Conservation (phyloP, 2,329 filamentous ascomycete genomes). For the Microcyclospora tardicrescens region DNA sequence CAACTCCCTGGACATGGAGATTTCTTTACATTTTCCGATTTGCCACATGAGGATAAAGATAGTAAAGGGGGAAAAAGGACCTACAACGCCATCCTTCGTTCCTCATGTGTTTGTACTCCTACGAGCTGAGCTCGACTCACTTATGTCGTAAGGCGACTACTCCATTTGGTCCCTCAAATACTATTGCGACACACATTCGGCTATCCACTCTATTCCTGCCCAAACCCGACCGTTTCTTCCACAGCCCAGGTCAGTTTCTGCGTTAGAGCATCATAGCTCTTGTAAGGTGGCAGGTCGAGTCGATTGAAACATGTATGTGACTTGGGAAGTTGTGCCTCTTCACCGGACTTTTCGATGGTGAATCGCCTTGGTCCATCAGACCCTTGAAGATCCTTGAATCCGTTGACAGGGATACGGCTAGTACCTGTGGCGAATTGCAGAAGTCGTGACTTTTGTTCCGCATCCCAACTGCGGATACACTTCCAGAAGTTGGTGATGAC, state of each 20-base stretch:
- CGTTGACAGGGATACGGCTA: conserved; percentile 94
- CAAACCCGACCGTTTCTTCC: conserved; percentile 97
- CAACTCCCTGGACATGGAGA: too few relatives aligned
- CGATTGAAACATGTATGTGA: conserved; percentile 99
- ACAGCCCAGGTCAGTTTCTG: conserved; percentile 91
- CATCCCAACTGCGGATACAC: conserved; percentile 90
- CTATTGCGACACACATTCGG: too few relatives aligned
- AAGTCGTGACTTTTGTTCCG: conserved; percentile 92
- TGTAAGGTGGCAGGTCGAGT: conserved; percentile 87
- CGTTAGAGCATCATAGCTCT: conserved; percentile 70
- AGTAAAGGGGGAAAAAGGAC: too few relatives aligned
- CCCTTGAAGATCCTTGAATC: conserved; percentile 97
- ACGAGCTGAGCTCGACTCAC: too few relatives aligned
- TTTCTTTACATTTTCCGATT: too few relatives aligned
- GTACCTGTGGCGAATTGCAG: conserved; percentile 96
- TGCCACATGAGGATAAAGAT: too few relatives aligned
- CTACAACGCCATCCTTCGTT: too few relatives aligned
- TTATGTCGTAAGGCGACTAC: too few relatives aligned
- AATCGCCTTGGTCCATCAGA: conserved; percentile 91
- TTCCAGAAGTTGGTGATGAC: conserved; percentile 99
- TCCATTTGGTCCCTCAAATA: too few relatives aligned
- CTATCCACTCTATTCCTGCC: conserved; percentile 61
- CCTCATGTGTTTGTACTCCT: too few relatives aligned
- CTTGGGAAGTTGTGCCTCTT: conserved; percentile 81
- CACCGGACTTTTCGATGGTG: conserved; percentile 95